These are phyloP conservation scores for Blastobotrys aristatus DNA, from an alignment of 1,139 yeast genomes.

Conservation along the genomic window DNA sequence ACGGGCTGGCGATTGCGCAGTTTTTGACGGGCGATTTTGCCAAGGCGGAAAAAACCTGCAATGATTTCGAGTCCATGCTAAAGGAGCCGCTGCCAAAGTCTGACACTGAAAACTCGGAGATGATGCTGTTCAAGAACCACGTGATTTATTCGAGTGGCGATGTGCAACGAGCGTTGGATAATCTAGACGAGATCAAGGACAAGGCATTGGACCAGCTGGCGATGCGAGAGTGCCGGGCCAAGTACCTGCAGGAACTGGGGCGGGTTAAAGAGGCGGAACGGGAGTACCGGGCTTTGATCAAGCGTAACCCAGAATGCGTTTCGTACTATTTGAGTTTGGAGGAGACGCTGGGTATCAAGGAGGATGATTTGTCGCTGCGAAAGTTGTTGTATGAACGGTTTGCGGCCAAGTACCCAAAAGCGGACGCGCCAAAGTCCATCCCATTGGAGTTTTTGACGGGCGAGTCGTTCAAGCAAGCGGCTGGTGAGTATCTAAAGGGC, in stretches of 20 bases:
- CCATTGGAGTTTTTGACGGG: constrained; percentile 74
- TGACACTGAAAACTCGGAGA: constrained; percentile 73
- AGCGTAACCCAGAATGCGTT: constrained; percentile 80
- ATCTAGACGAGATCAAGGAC: constrained; percentile 49
- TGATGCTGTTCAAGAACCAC: constrained; percentile 66
- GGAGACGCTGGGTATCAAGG: constrained; percentile 44
- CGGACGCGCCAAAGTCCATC: constrained; percentile 73
- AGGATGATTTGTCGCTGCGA: constrained; percentile 27
- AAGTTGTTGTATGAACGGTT: constrained; percentile 54
- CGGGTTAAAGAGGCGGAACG: constrained; percentile 56
- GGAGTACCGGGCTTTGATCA: constrained; percentile 62
- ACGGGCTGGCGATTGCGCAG: constrained; percentile 81
- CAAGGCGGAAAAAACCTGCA: constrained; percentile 65
- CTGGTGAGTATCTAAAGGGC: constrained; percentile 49
- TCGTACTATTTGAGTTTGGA: constrained; percentile 66
- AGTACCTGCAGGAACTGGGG: constrained; percentile 46
- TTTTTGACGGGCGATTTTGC: constrained; percentile 63
- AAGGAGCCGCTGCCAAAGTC: constrained; percentile 37
- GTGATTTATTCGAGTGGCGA: constrained; percentile 63
- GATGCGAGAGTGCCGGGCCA: constrained; percentile 62
- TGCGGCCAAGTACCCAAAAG: constrained; percentile 67
- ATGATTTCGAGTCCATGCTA: constrained; percentile 68
- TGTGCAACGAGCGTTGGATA: constrained; percentile 55
- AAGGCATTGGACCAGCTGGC: constrained; percentile 60
- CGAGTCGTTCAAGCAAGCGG: constrained; percentile 42